Evolutionary conservation across 352 stramenopile genomes (phyloP).

Genomic region (Phytopythium vexans): DNA sequence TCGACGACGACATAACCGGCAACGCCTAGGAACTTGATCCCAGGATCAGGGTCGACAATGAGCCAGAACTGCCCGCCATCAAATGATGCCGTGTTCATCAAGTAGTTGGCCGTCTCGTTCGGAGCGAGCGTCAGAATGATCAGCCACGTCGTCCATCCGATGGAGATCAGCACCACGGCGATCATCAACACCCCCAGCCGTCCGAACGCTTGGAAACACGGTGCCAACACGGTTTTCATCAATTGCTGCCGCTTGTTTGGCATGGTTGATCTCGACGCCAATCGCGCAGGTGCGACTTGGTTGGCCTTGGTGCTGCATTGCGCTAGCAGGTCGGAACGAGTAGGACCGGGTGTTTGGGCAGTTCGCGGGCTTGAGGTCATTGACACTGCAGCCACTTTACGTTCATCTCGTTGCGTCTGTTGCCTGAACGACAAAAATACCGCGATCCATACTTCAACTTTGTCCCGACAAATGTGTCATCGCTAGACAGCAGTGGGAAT

Average conservation of each 20-base stretch:
- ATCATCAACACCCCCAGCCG: slow-evolving; percentile 17
- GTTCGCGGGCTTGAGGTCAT: too few species aligned
- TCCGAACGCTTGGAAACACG: slow-evolving; percentile 18
- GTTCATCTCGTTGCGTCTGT: neutral
- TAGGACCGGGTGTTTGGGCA: too few species aligned
- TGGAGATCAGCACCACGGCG: slow-evolving; percentile 11
- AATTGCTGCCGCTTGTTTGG: too few species aligned
- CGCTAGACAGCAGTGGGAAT: neutral
- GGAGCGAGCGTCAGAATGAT: slow-evolving; percentile 37
- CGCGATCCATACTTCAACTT: neutral
- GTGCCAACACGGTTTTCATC: too few species aligned
- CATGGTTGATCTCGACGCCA: neutral
- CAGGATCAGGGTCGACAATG: slow-evolving; percentile 12
- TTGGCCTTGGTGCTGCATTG: neutral
- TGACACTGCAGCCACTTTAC: too few species aligned
- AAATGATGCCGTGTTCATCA: slow-evolving; percentile 47
- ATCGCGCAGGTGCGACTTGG: neutral
- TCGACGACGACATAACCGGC: slow-evolving; percentile 19
- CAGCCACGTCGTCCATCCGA: slow-evolving; percentile 33
- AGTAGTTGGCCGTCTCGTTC: slow-evolving; percentile 35
- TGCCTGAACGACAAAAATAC: neutral
- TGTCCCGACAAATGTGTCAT: neutral
- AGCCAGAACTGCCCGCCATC: slow-evolving; percentile 51
- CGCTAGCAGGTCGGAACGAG: too few species aligned
- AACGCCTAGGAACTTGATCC: slow-evolving; percentile 8